Conservation (phyloP, 345 rosid species). For the Salix koriyanagi region DNA sequence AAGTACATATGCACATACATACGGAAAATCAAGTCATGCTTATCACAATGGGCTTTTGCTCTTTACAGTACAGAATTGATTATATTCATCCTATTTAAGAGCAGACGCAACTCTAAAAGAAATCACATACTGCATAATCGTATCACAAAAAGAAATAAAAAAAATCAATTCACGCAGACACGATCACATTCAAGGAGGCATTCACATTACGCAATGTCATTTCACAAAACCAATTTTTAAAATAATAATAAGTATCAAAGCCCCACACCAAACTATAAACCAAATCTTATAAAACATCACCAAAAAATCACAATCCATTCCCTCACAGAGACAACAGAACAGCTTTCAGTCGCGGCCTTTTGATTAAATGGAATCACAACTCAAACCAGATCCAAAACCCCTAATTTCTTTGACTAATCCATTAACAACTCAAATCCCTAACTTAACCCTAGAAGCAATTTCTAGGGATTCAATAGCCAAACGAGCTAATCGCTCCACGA, state of each 20-base stretch:
- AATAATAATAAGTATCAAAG: not conserved
- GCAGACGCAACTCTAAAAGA: not conserved
- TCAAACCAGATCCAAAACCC: slow-evolving; percentile 22
- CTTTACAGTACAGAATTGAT: not conserved
- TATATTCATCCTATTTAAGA: not conserved
- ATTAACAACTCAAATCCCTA: slow-evolving; percentile 2
- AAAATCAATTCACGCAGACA: not conserved
- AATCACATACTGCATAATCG: not conserved
- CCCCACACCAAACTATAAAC: not conserved
- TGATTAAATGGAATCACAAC: slow-evolving; percentile 1
- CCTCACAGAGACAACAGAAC: not conserved
- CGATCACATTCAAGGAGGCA: not conserved
- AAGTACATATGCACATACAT: not conserved
- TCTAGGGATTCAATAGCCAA: slow-evolving; percentile 15
- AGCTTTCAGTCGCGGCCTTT: slow-evolving; percentile 1
- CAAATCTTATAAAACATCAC: not conserved
- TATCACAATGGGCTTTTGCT: not conserved
- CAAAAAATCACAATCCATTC: not conserved
- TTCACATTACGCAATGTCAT: not conserved
- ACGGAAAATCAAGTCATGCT: not conserved
- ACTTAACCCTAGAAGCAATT: not conserved
- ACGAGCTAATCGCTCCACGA: not conserved
- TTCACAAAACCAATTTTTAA: not conserved
- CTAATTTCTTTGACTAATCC: not conserved
- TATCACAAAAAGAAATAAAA: not conserved